Percentiles rank a stretch among this genome's conserved stretches.
Evolutionary conservation across 352 stramenopile genomes (phyloP).

Genomic region (Phytophthora rubi): DNA sequence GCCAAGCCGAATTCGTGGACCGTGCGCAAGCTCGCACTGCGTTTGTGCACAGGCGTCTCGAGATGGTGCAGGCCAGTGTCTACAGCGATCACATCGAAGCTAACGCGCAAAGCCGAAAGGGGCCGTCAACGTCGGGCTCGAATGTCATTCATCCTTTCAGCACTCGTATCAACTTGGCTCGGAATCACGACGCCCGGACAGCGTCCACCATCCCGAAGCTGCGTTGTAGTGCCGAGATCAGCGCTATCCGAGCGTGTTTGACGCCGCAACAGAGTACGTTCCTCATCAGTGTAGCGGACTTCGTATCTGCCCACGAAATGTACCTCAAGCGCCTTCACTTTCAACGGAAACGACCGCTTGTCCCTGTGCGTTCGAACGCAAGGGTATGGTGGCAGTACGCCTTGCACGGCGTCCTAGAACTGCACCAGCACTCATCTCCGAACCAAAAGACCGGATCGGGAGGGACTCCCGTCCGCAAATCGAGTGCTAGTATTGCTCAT

Average conservation of each 20-base stretch:
- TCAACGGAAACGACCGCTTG: constrained; percentile 61
- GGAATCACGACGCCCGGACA: constrained; percentile 80
- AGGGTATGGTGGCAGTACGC: constrained; percentile 84
- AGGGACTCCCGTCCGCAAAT: constrained; percentile 7
- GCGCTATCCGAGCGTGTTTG: constrained; percentile 68
- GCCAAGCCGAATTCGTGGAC: constrained; percentile 81
- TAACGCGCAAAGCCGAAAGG: constrained; percentile 9
- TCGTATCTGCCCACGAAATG: constrained; percentile 79
- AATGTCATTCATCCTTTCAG: constrained; percentile 85
- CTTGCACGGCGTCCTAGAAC: constrained; percentile 65
- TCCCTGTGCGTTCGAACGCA: constrained; percentile 53
- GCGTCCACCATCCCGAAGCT: constrained; percentile 71
- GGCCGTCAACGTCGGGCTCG: constrained; percentile 30
- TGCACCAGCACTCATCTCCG: constrained; percentile 40
- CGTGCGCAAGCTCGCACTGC: constrained; percentile 76
- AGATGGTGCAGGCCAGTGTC: constrained; percentile 61
- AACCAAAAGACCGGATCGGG: constrained; percentile 14
- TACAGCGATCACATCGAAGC: constrained; percentile 67
- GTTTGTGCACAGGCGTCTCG: constrained; percentile 81
- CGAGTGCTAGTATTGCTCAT: constrained; percentile 6
- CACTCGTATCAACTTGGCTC: constrained; percentile 74
- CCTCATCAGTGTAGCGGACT: constrained; percentile 78
- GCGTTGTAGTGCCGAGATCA: constrained; percentile 74
- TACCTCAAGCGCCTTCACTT: constrained; percentile 87
- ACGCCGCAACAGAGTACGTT: constrained; percentile 81